A percentile compares a stretch with the other conserved stretches of the same genome.
Conservation (phyloP, 2,329 filamentous ascomycete species). For the Elsinoe australis region DNA sequence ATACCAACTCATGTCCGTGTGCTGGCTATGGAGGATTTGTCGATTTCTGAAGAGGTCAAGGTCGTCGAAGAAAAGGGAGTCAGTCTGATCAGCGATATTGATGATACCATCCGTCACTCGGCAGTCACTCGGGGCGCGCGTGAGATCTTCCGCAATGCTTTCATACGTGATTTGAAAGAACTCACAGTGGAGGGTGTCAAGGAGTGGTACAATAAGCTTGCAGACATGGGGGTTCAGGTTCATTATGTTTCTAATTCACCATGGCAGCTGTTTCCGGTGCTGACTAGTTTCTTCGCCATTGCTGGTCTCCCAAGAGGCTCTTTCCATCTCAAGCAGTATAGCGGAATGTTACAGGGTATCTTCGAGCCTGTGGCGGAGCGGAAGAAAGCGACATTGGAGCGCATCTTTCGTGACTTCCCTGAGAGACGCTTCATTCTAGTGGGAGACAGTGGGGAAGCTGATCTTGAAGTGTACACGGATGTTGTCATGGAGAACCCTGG, state of each 20-base stretch:
- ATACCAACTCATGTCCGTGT: slow-evolving; percentile 84
- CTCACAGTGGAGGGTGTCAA: slow-evolving; percentile 78
- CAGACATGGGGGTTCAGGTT: slow-evolving; percentile 72
- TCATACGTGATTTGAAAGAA: slow-evolving; percentile 75
- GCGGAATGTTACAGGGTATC: slow-evolving; percentile 93
- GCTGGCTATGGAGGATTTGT: slow-evolving; percentile 76
- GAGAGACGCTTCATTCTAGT: slow-evolving; percentile 82
- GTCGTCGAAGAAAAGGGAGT: slow-evolving; percentile 73
- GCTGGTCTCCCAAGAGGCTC: slow-evolving; percentile 79
- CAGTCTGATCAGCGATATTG: slow-evolving; percentile 93
- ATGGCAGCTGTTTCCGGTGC: slow-evolving; percentile 90
- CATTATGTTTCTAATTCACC: slow-evolving; percentile 99
- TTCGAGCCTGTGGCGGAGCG: slow-evolving; percentile 95
- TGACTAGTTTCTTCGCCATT: slow-evolving; percentile 75
- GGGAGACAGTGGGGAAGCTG: slow-evolving; percentile 92
- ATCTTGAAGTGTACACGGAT: slow-evolving; percentile 94
- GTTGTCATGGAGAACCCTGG: slow-evolving; percentile 78
- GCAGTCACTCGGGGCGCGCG: slow-evolving; percentile 80
- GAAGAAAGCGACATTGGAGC: slow-evolving; percentile 81
- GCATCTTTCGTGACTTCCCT: slow-evolving; percentile 82
- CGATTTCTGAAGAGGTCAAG: slow-evolving; percentile 67
- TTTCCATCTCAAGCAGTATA: slow-evolving; percentile 92
- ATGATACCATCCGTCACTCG: slow-evolving; percentile 94
- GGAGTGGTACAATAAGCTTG: slow-evolving; percentile 78
- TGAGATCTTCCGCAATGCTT: slow-evolving; percentile 94